These are phyloP conservation scores for Colletotrichum incanum DNA, from an alignment of 2,329 filamentous ascomycete genomes.

Conservation along the genomic window DNA sequence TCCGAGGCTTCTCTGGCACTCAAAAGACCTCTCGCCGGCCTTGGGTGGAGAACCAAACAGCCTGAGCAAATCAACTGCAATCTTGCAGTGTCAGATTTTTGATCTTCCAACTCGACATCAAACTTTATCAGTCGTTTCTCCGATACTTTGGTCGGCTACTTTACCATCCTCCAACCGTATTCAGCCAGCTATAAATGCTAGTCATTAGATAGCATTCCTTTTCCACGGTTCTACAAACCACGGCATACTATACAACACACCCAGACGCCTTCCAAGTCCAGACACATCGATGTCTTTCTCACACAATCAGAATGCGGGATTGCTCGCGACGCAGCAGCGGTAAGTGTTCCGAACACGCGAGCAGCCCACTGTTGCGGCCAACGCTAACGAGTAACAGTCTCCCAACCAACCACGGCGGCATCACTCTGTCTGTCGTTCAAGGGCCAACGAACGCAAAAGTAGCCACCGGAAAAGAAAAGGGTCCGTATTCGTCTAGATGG, in stretches of 20 bases:
- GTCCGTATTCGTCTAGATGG: slow-evolving; percentile 58
- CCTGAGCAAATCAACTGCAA: neutral
- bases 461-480: slow-evolving; percentile 69
- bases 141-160: neutral
- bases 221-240: neutral
- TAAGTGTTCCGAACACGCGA: neutral
- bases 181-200: neutral
- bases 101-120: neutral
- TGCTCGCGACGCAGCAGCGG: neutral
- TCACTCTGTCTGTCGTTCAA: slow-evolving; percentile 17
- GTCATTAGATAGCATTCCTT: neutral
- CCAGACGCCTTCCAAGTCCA: neutral
- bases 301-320: neutral
- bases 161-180: too few relatives aligned
- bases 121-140: slow-evolving; percentile 7
- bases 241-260: neutral
- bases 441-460: slow-evolving; percentile 18
- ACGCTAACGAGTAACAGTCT: neutral
- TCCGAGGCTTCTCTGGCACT: neutral
- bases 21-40: too few relatives aligned
- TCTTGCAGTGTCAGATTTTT: neutral
- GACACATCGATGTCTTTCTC: neutral
- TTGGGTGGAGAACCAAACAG: neutral
- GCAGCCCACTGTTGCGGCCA: fast-evolving
- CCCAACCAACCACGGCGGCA: neutral